Base-by-base conservation (phyloP, 169 alveolate genomes). In the Plasmodium malariae region DNA sequence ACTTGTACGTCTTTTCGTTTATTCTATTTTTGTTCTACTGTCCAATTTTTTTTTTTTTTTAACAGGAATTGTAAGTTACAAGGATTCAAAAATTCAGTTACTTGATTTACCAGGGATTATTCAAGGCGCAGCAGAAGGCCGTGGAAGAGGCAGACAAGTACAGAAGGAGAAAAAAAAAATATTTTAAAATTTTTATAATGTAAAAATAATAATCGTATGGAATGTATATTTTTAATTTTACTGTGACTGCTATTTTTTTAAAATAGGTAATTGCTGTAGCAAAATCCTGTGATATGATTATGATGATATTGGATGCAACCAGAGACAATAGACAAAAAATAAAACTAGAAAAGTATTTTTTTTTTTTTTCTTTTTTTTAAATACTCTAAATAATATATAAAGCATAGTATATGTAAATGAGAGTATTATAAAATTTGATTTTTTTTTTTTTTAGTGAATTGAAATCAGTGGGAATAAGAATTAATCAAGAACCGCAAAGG, bases 101-200 rank as follows among this genome's bases (percentile, higher is more conserved):
- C 96, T 98, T 12, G 99, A 98, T 94, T 95, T 98, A 32, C 99
- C 99, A 17, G 99, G 99, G 74, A 93, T 92, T 78, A 93, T 93
- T 69, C 97, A 96, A 90, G 99, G 99, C 14, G 99, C 99, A 55
- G 97, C 98, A 95, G 99, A 98, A 74, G 99, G 99, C 49, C 98
- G 98, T 93, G 99, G 99, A 78, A 93, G 99, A 72, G 99, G 99
- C 86, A 95, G 97, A 88, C 98, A 98, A 91, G 99, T 83, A 45
- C 49, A 59, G 12, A 83, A 21, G 14, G 3, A 57, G n/a, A 34
- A 67, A 14, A 7, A 26, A 14, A 74, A n/a, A 74, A 14, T n/a
- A n/a, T n/a, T n/a, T n/a, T n/a, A n/a, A n/a, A n/a, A n/a, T n/a
- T n/a, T n/a, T n/a, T n/a, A n/a, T n/a, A n/a, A n/a, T n/a, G n/a